phyloP scores from a whole-genome alignment of 441 rosid species.

The Isatis lusitanica region DNA sequence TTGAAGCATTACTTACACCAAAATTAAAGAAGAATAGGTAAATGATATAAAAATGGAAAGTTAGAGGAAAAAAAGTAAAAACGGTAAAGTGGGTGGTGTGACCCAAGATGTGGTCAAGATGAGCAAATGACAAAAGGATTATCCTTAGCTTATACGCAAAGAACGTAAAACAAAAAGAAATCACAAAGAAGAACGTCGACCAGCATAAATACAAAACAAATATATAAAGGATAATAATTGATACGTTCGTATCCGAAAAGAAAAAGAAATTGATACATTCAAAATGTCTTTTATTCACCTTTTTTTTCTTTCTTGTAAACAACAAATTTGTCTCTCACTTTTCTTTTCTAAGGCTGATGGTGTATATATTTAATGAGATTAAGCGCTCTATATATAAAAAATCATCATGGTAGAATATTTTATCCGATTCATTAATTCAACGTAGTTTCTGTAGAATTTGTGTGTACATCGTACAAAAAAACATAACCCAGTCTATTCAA shows the following conservation, averaged over 20 bases:
- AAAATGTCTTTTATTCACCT: not conserved
- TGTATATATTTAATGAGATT: too few species aligned
- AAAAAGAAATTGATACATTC: not conserved
- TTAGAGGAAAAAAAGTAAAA: not conserved
- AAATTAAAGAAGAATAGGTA: not conserved
- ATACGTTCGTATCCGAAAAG: too few species aligned
- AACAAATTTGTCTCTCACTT: too few species aligned
- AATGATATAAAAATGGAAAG: constrained; percentile 8
- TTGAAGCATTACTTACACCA: not conserved
- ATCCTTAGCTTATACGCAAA: constrained; percentile 26
- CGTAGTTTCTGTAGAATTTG: too few species aligned
- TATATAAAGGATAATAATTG: not conserved
- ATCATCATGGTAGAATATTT: too few species aligned
- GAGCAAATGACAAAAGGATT: not conserved
- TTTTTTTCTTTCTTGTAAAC: too few species aligned
- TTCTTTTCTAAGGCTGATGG: too few species aligned
- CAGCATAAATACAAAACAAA: not conserved
- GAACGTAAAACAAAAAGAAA: constrained; percentile 17
- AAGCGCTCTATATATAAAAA: too few species aligned
- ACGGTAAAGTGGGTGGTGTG: constrained; percentile 18
- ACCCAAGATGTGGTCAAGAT: not conserved
- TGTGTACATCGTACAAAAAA: too few species aligned
- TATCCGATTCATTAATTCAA: too few species aligned
- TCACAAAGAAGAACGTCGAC: constrained; percentile 14
- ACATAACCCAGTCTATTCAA: too few species aligned